Base-by-base conservation (phyloP, 1,139 yeast species). In the Blastobotrys elegans region DNA sequence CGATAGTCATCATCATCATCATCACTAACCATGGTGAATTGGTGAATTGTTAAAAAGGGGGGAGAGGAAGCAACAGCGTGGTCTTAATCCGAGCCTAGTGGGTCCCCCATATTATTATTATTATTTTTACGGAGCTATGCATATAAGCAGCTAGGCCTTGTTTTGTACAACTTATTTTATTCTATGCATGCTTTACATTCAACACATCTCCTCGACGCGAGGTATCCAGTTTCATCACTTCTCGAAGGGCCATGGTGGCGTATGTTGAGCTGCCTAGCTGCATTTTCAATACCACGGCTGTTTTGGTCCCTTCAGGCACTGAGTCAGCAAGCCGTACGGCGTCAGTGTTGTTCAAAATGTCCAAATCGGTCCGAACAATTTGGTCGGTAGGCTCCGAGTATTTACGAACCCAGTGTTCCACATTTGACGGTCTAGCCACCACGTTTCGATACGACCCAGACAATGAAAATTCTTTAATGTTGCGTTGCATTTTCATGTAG, bases 191-290 rank as follows among this genome's bases (percentile, higher is more conserved):
- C n/a, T 36, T 39, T 24, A 45, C 48, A 21, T 44, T 40, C 34
- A 58, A 48, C 8, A 59, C 58, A 29, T 76, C 81, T 43, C 83
- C 80, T 54, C 81, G 72, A 50, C 89, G 78, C 35, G 88, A 76
- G 2, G 95, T 84, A 53, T 87, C 95, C 22, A 80, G 72, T 64
- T 84, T 84, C 95, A 87, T 84, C 48, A 84, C 79, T 63, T 92
- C 98, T 60, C 98, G 76, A 48, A 94, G 70, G 0, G 97, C 96
- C 98, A 94, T 94, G 0, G 99, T 94, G 2, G 99, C 99, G 66
- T 94, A 94, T 4, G 95, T 83, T 41, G 97, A 84, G 6, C 86
- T 82, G 2, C 89, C 94, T 50, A 94, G 73, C 62, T 82, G 85
- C 75, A 94, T 74, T 56, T 76, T 81, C 52, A 94, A 67, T 10